Base-by-base conservation (phyloP, 1,139 yeast species). In the Yamadazyma triangularis region DNA sequence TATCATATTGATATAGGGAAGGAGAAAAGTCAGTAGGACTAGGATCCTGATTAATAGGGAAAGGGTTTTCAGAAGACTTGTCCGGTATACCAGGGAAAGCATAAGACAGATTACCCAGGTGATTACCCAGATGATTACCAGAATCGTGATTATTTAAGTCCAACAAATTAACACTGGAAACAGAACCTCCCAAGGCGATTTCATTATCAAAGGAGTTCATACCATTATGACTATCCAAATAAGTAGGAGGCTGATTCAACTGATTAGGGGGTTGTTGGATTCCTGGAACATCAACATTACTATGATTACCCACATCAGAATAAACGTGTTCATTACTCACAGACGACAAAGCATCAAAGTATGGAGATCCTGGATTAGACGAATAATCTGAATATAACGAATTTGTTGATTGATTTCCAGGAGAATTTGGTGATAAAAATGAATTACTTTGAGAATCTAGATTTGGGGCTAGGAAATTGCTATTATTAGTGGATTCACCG, bases 331-430 rank as follows among this genome's bases (percentile, higher is more conserved):
- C 34, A 5, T 35, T 34, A 4, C 39, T 32, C 6, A 34, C 27
- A 9, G 28, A 29, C 4, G 70, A 63, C 13, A 51, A 47, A 1
- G 70, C 71, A 36, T 65, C 73, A 24, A 53, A 48, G 38, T 45
- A 68, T 3, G 72, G 71, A 24, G 65, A 57, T 13, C 58, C 60
- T 3, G 69, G 64, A 34, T 60, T 60, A 38, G 64, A 61, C 4
- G 67, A 59, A 19, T 50, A 57, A 7, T 67, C 73, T 4, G 70
- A 62, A 38, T 64, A 50, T 13, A 47, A 35, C 2, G 58, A 53
- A 28, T 91, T 95, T 21, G 96, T 85, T 13, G 97, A 89, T 62
- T 91, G 97, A 55, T 87, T 91, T 16, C 97, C 89, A 28, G 98
- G 97, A 48, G 91, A 89, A 18, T 18, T 18, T 7, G 20, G 20